Evolutionary conservation across 164 flowering plant genomes (phyloP).

Genomic region (Aristolochia fimbriata): DNA sequence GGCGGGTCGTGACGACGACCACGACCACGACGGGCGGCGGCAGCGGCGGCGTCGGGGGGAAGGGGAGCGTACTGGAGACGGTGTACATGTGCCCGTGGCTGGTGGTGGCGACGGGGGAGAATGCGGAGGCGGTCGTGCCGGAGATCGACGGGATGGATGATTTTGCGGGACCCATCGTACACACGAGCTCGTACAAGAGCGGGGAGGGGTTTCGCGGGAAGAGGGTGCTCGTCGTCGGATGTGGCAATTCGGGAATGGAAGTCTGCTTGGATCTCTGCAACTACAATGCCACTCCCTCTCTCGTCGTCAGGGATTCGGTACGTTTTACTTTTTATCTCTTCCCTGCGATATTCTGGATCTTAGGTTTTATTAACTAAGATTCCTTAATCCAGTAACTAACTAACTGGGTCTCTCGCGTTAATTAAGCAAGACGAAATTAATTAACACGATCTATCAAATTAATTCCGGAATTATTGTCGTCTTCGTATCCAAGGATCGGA

Average conservation of each 20-base stretch:
- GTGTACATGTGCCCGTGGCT: conserved; percentile 71
- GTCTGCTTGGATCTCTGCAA: conserved; percentile 85
- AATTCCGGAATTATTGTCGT: too few relatives aligned
- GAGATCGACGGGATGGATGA: conserved; percentile 45
- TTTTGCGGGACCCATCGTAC: conserved; percentile 51
- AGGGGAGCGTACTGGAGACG: too few relatives aligned
- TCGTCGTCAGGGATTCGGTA: conserved; percentile 77
- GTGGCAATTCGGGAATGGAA: conserved; percentile 99
- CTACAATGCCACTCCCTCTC: conserved; percentile 57
- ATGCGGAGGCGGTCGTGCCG: conserved; percentile 77
- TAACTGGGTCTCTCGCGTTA: too few relatives aligned
- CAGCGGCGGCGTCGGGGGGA: too few relatives aligned
- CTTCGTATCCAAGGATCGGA: too few relatives aligned
- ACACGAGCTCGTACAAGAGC: conserved; percentile 57
- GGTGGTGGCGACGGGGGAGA: conserved; percentile 87
- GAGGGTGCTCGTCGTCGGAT: conserved; percentile 77
- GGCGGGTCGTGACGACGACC: conserved; percentile 50
- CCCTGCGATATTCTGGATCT: too few relatives aligned
- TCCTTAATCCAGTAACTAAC: too few relatives aligned
- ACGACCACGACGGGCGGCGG: too few relatives aligned
- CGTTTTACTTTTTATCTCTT: conserved; percentile 7
- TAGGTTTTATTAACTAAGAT: too few relatives aligned
- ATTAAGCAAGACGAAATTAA: too few relatives aligned
- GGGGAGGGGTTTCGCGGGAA: conserved; percentile 44
- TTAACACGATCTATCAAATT: too few relatives aligned